Evolutionary conservation across 2,329 filamentous ascomycete genomes (phyloP).

Genomic region (Alternaria dauci): DNA sequence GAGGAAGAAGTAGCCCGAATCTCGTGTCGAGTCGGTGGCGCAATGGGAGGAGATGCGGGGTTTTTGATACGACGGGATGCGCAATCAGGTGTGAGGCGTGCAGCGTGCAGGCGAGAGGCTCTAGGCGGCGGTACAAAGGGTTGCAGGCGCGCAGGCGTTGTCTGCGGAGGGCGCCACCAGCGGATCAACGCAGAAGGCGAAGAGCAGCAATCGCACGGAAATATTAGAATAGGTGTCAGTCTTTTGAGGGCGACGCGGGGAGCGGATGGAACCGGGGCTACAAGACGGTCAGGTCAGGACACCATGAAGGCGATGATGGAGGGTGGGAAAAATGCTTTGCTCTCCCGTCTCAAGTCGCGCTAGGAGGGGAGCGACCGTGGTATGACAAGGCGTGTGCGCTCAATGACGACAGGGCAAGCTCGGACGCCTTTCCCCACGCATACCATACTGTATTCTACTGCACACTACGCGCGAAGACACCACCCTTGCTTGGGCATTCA

Average conservation of each 20-base stretch:
- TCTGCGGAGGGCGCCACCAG: constrained; percentile 9
- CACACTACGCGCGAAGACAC: neutral
- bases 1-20: neutral
- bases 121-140: constrained; percentile 6
- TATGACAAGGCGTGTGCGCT: constrained; percentile 7
- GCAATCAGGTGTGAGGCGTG: constrained; percentile 7
- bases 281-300: neutral
- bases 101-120: constrained; percentile 5
- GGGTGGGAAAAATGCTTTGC: constrained; percentile 4
- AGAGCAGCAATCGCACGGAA: neutral
- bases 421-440: constrained; percentile 2
- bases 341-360: constrained; percentile 6
- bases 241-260: neutral
- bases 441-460: neutral
- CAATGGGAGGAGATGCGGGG: constrained; percentile 13
- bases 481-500: constrained; percentile 15
- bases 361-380: constrained; percentile 10
- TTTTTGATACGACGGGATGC: constrained; percentile 4
- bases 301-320: constrained; percentile 6
- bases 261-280: constrained; percentile 11
- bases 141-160: constrained; percentile 7
- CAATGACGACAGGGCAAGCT: constrained; percentile 25
- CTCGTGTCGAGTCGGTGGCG: constrained; percentile 11
- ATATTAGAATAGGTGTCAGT: neutral
- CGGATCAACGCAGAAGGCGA: neutral